Evolutionary conservation across 176 grass and related monocot genomes (phyloP).

Genomic region (Triticum monococcum): DNA sequence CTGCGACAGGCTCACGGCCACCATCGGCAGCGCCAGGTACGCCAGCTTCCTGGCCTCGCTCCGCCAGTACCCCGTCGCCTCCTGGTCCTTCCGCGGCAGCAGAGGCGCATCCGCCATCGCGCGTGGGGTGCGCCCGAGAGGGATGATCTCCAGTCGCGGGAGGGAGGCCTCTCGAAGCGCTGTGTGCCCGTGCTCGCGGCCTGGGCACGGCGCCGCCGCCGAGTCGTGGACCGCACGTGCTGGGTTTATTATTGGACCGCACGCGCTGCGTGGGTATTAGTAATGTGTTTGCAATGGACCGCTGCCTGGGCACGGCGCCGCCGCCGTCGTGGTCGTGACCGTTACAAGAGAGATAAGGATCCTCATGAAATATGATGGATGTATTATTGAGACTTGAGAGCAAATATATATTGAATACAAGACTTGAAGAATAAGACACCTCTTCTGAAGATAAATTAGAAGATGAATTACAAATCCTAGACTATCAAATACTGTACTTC

Average conservation of each 20-base stretch:
- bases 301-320: neutral
- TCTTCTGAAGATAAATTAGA: too few species aligned
- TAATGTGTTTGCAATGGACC: neutral
- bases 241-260: neutral
- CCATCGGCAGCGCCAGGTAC: conserved; percentile 61
- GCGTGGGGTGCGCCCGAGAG: neutral
- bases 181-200: neutral
- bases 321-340: neutral
- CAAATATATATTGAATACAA: too few species aligned
- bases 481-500: too few species aligned
- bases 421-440: too few species aligned
- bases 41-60: conserved; percentile 32
- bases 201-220: neutral
- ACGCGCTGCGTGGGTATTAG: neutral
- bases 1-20: conserved; percentile 48
- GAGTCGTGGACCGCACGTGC: too few species aligned
- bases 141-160: neutral
- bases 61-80: neutral
- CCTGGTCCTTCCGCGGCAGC: neutral
- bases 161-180: neutral
- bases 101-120: conserved; percentile 26
- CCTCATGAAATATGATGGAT: too few species aligned
- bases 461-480: too few species aligned
- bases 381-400: too few species aligned
- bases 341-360: too few species aligned